phyloP scores from a whole-genome alignment of 352 stramenopile species.

The Elongisporangium undulatum region DNA sequence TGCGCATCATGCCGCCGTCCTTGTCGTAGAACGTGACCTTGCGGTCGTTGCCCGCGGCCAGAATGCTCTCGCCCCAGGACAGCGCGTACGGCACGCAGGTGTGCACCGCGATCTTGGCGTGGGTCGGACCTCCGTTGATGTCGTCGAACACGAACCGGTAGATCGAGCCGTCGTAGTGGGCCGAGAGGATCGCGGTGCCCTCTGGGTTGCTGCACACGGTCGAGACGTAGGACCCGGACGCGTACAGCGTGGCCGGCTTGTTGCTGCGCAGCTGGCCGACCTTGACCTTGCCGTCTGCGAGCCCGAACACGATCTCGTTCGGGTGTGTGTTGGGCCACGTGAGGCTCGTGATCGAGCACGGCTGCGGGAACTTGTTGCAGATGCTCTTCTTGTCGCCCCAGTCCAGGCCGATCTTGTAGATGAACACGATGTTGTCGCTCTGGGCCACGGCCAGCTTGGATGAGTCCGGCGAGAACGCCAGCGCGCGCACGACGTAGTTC shows the following conservation, averaged over 20 bases:
- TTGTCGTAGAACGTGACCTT: slow-evolving; percentile 91
- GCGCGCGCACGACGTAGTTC: slow-evolving; percentile 91
- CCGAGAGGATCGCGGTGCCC: slow-evolving; percentile 85
- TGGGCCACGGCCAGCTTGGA: slow-evolving; percentile 94
- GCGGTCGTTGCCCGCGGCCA: slow-evolving; percentile 89
- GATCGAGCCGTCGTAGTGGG: slow-evolving; percentile 91
- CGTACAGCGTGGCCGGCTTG: slow-evolving; percentile 90
- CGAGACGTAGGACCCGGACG: slow-evolving; percentile 78
- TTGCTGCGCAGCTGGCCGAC: slow-evolving; percentile 91
- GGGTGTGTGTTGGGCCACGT: slow-evolving; percentile 89
- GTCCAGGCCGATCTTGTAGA: slow-evolving; percentile 94
- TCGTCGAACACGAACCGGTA: slow-evolving; percentile 93
- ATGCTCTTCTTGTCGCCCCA: slow-evolving; percentile 96
- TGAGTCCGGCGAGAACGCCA: slow-evolving; percentile 92
- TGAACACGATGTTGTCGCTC: slow-evolving; percentile 96
- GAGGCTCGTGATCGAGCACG: slow-evolving; percentile 80
- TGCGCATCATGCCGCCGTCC: slow-evolving; percentile 74
- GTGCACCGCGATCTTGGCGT: slow-evolving; percentile 88
- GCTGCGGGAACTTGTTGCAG: slow-evolving; percentile 94
- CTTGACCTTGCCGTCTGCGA: slow-evolving; percentile 93
- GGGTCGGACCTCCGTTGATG: slow-evolving; percentile 63
- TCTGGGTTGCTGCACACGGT: slow-evolving; percentile 84
- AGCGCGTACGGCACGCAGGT: slow-evolving; percentile 88
- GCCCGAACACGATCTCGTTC: slow-evolving; percentile 93
- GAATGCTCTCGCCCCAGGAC: slow-evolving; percentile 88